Evolutionary conservation across 2,329 filamentous ascomycete species (phyloP).

Genomic region (Microdochium trichocladiopsis): DNA sequence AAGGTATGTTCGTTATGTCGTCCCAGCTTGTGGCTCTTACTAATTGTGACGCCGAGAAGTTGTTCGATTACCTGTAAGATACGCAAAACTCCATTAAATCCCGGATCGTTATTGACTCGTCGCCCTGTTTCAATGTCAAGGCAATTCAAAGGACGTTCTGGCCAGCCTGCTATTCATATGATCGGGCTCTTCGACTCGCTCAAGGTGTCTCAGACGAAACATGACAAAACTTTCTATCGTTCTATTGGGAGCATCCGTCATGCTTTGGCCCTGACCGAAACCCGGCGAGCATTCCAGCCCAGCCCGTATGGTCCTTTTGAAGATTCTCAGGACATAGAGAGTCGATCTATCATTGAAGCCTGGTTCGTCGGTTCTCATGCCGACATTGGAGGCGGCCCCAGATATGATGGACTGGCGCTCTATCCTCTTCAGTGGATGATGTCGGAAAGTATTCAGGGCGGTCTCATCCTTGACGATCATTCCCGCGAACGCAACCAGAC

Average conservation of each 20-base stretch:
- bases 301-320: slow-evolving; percentile 13
- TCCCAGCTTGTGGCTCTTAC: not conserved
- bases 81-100: no score
- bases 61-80: slow-evolving; percentile 21
- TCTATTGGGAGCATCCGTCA: slow-evolving; percentile 21
- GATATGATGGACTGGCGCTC: slow-evolving; percentile 27
- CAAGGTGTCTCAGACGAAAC: slow-evolving; percentile 14
- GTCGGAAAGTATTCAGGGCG: slow-evolving; percentile 21
- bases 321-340: slow-evolving; percentile 10
- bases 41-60: slow-evolving; percentile 1
- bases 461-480: slow-evolving; percentile 16
- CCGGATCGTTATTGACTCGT: no score
- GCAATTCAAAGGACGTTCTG: slow-evolving; percentile 5
- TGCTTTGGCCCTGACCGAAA: slow-evolving; percentile 29
- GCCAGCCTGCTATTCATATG: slow-evolving; percentile 25
- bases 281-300: slow-evolving; percentile 9
- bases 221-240: not conserved
- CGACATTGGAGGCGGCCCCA: slow-evolving; percentile 27
- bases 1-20: slow-evolving; percentile 3
- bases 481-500: slow-evolving; percentile 5
- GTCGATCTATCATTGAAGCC: slow-evolving; percentile 24
- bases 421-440: slow-evolving; percentile 35
- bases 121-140: slow-evolving; percentile 11
- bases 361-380: slow-evolving; percentile 30
- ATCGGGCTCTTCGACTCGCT: slow-evolving; percentile 29